Base-by-base conservation (phyloP, 208 protist species). In the Trypanosoma mega region DNA sequence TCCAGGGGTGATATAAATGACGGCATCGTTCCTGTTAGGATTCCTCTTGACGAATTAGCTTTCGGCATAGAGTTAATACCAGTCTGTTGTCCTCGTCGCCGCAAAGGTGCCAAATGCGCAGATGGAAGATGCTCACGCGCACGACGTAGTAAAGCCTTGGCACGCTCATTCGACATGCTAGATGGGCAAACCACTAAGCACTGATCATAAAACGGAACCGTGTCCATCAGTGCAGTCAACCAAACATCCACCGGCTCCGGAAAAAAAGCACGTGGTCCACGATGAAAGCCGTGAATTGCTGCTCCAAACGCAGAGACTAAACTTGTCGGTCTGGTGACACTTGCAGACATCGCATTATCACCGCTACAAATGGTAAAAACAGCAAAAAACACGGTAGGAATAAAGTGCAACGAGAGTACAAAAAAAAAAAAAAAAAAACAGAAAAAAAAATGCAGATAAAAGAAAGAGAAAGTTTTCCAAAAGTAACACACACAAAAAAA, bases 121-220 rank as follows among this genome's bases (percentile, higher is more conserved):
- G 50, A 30, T 14, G 84, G 84, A 0, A 94, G 48, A 52, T 90
- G 79, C 49, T 68, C 56, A 30, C 60, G 55, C 9, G 74, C 81
- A 43, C 84, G 82, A 5, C 51, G 12, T 60, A 65, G 59, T 24
- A 87, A 33, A n/a, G 37, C 39, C 33, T 34, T 43, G 31, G 71
- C 58, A 37, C 75, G 69, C 21, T 63, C 54, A 0, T 48, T 7
- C 6, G 69, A 51, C 41, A 80, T 60, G 0, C 41, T 69, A 12
- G 80, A 86, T 0, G 82, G 77, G 53, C 76, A 87, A 31, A 92
- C 47, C 1, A 94, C 57, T 4, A 92, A 48, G 46, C 71, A 78
- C 29, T 90, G 74, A 24, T 81, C 71, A 52, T 82, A 85, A 39
- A 94, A 94, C 3, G 88, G 88, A 18, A 92, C 88, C 1, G 78